Evolutionary conservation across 2,329 filamentous ascomycete genomes (phyloP).

Genomic region (Lecanosticta acicola): DNA sequence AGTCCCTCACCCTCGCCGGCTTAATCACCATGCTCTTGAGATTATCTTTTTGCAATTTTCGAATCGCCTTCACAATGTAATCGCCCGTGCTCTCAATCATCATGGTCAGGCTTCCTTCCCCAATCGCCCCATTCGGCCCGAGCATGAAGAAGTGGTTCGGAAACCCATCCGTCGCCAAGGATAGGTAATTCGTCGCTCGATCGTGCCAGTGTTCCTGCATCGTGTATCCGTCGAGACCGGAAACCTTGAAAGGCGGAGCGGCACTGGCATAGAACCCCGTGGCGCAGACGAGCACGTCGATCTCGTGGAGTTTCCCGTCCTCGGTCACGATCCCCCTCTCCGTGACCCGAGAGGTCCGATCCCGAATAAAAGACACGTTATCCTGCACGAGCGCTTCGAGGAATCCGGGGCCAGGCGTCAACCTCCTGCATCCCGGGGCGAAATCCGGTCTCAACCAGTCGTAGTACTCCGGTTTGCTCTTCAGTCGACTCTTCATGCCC

Average conservation of each 20-base stretch:
- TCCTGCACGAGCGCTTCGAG: conserved; percentile 44
- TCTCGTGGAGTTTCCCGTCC: conserved; percentile 34
- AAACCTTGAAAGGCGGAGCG: conserved; percentile 26
- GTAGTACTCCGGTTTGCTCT: conserved; percentile 36
- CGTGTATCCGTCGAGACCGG: conserved; percentile 22
- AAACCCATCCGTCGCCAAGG: conserved; percentile 24
- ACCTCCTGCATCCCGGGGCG: conserved; percentile 41
- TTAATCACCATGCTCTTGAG: conserved; percentile 39
- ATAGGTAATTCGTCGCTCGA: conserved; percentile 34
- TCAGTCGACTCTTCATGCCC: conserved; percentile 38
- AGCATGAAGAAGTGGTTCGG: conserved; percentile 31
- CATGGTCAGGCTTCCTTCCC: conserved; percentile 19
- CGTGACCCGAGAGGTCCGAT: conserved; percentile 36
- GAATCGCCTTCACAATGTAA: conserved; percentile 39
- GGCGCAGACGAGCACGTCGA: conserved; percentile 33
- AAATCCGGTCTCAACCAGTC: conserved; percentile 40
- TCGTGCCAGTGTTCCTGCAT: conserved; percentile 35
- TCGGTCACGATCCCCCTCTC: conserved; percentile 36
- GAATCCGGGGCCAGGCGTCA: conserved; percentile 49
- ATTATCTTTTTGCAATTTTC: conserved; percentile 41
- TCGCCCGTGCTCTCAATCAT: conserved; percentile 31
- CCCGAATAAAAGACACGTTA: conserved; percentile 44
- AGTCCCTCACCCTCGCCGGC: conserved; percentile 45
- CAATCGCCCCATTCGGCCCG: conserved; percentile 19
- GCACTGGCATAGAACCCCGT: conserved; percentile 35